Conservation (phyloP, 495 filamentous ascomycete species). For the Penicillium daleae region DNA sequence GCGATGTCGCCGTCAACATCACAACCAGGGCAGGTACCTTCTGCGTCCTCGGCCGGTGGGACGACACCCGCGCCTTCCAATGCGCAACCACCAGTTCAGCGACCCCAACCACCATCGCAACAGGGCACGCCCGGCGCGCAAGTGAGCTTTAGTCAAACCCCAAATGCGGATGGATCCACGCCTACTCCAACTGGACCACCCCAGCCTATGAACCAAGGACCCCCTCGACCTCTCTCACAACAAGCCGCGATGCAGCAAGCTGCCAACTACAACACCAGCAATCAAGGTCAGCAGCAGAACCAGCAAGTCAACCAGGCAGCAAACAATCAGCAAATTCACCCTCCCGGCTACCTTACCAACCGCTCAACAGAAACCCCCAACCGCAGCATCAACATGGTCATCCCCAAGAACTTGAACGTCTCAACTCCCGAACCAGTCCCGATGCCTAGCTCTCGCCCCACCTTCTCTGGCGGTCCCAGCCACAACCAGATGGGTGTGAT, state of each 20-base stretch:
- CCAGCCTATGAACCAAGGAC: constrained; percentile 52
- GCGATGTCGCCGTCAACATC: constrained; percentile 46
- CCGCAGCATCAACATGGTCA: constrained; percentile 66
- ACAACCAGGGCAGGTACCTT: constrained; percentile 42
- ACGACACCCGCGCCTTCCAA: constrained; percentile 42
- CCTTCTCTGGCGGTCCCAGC: constrained; percentile 73
- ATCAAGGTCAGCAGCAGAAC: constrained; percentile 41
- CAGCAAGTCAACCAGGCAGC: constrained; percentile 40
- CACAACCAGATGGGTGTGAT: constrained; percentile 75
- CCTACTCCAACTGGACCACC: constrained; percentile 44
- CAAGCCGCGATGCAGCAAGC: constrained; percentile 64
- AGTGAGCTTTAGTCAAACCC: constrained; percentile 41
- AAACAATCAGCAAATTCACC: constrained; percentile 53
- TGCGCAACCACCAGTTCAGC: constrained; percentile 53
- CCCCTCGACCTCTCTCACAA: constrained; percentile 63
- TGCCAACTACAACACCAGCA: constrained; percentile 57
- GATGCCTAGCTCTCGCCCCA: constrained; percentile 74
- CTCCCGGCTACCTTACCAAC: constrained; percentile 54
- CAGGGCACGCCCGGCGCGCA: constrained; percentile 46
- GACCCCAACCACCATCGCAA: constrained; percentile 42
- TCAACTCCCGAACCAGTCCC: constrained; percentile 70
- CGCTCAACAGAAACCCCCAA: constrained; percentile 50
- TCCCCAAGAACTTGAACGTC: constrained; percentile 77
- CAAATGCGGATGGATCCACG: constrained; percentile 40
- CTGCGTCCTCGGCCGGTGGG: constrained; percentile 48